Base-by-base conservation (phyloP, 495 filamentous ascomycete species). In the Polyplosphaeria fusca region DNA sequence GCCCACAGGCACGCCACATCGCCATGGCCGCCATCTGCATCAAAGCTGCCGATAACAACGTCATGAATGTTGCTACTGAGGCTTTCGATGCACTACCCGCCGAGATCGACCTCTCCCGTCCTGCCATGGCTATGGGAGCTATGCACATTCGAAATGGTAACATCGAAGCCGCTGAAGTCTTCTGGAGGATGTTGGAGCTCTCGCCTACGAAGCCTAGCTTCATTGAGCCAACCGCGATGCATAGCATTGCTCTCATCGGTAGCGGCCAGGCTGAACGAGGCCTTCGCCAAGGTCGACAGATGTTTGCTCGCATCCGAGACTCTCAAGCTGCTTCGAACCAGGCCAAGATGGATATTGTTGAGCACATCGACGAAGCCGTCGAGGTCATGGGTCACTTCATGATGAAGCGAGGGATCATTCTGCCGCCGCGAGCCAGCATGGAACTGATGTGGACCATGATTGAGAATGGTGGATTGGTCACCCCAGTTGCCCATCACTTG, bases 191-290 rank as follows among this genome's bases (percentile, higher is more conserved):
- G 55, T 72, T 96, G 35, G 69, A 73, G 49, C 48, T 68, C 25
- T 68, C 67, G 7, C 48, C 58, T 12, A 64, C 66, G 9, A 66
- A 58, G 23, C 39, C 60, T 37, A 42, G 67, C 14, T 87, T 94
- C 74, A 81, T 96, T 47, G 89, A 94, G 73, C 86, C 89, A 25
- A 86, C 89, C 11, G 79, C 86, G 42, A 91, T 93, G 87, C 95
- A 90, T 70, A 81, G 86, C 47, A 79, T 93, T 30, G 87, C 87
- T 50, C 76, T 94, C 68, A 81, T 95, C 66, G 86, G 84, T 58
- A 86, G 85, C 51, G 89, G 88, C 44, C 82, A 88, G 61, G 77
- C 92, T 45, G 82, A 85, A 16, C 86, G 88, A 49, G 90, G 85
- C 28, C 76, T 95, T 49, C 73, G 79, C 13, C 82, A 91, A 58